Percentiles rank a stretch among this genome's conserved stretches.
Evolutionary conservation across 805 yeast species (phyloP).

Genomic region (Sugiyamaella floridensis): DNA sequence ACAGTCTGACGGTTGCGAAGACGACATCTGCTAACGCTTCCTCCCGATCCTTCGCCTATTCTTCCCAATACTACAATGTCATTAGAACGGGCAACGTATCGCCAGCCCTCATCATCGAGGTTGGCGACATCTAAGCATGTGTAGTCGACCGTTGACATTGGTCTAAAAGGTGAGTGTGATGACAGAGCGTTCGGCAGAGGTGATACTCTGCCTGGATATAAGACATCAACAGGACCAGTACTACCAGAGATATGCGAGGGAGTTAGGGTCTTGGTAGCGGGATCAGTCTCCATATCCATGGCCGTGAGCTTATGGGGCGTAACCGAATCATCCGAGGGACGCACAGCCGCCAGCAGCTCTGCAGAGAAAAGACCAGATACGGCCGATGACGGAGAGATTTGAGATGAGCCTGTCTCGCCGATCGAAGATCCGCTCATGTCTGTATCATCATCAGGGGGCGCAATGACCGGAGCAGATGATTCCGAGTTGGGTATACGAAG

Average conservation of each 20-base stretch:
- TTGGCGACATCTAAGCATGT: constrained; percentile 29
- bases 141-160: neutral
- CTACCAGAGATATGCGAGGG: neutral
- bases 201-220: neutral
- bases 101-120: constrained; percentile 73
- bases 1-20: constrained; percentile 51
- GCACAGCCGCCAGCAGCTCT: constrained; percentile 23
- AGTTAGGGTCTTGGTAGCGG: neutral
- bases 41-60: constrained; percentile 94
- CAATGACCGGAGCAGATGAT: constrained; percentile 5
- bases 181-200: neutral
- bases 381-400: constrained; percentile 11
- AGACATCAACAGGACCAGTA: neutral
- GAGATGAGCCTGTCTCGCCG: neutral
- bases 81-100: constrained; percentile 46
- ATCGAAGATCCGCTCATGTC: neutral
- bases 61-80: constrained; percentile 62
- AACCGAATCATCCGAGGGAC: constrained; percentile 3
- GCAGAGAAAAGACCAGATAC: constrained; percentile 19
- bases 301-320: neutral
- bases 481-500: constrained; percentile 20
- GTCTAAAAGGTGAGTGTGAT: constrained; percentile 1
- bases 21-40: constrained; percentile 75
- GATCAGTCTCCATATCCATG: neutral
- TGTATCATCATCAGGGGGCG: constrained; percentile 4